Evolutionary conservation across 1,139 yeast genomes (phyloP), one percentile per base, ranked within the genome.

Genomic region (Candida sp.): DNA sequence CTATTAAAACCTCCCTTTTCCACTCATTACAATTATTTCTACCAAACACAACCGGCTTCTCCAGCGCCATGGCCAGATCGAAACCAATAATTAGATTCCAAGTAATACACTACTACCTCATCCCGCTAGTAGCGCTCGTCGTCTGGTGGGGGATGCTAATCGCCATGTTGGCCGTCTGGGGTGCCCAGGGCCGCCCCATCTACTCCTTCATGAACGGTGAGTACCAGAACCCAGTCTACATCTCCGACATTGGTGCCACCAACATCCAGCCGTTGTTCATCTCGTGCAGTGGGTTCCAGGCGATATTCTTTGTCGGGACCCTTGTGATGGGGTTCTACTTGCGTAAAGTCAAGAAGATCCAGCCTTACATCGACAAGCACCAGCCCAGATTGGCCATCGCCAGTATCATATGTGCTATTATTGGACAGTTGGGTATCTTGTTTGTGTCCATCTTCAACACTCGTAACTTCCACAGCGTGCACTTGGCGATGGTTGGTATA

Each of bases 221-320:
- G 3, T 54, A 68, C 9, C 84, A 81, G 55, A 67, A 69, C 49
- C 88, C 92, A 41, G 85, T 88, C 5, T 92, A 88, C 68, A 83
- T 93, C 47, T 88, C 96, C 8, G 91, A 91, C 63, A 80, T 91
- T 49, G 97, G 93, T 5, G 97, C 97, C 11, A 88, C 96, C 1
- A 85, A 85, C 61, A 73, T 90, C 49, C 90, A 90, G 63, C 96
- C 97, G 1, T 70, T 91, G 23, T 92, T 92, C 69, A 90, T 92
- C 43, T 73, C 89, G n/a, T 86, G 96, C 63, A 75, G 90, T 2
- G 90, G 86, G 0, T 80, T 86, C 66, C 96, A 90, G 70, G 96
- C 92, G 22, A 73, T 90, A 12, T 85, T 90, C 61, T 90, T 84
- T 61, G 85, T 85, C 39, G 79, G 90, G n/a, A 80, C 93, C 1